phyloP scores from a whole-genome alignment of 352 stramenopile species.

The Pythium chondricola region DNA sequence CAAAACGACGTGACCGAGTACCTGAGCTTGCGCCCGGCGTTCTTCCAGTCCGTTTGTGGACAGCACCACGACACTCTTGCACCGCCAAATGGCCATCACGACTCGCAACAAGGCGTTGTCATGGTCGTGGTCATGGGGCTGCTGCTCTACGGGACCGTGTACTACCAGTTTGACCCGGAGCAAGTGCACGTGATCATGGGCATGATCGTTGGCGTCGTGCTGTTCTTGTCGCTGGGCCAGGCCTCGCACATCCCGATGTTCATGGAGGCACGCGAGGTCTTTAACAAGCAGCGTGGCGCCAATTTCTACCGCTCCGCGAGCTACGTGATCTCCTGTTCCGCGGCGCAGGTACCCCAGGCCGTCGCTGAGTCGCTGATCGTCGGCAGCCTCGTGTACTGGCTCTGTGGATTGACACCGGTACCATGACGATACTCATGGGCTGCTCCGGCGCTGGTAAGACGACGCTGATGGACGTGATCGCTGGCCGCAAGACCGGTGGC shows the following conservation, averaged over 20 bases:
- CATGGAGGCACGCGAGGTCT: conserved; percentile 33
- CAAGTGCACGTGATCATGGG: conserved; percentile 26
- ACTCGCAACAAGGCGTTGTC: conserved; percentile 20
- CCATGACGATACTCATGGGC: conserved; percentile 79
- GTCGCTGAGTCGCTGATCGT: conserved; percentile 46
- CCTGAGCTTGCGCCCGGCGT: background rate
- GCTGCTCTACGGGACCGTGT: conserved; percentile 20
- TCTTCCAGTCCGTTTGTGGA: conserved; percentile 1
- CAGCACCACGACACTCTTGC: background rate
- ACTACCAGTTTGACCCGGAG: conserved; percentile 16
- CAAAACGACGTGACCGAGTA: background rate
- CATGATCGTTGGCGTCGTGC: conserved; percentile 50
- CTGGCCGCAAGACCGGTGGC: conserved; percentile 73
- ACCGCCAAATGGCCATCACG: conserved; percentile 39
- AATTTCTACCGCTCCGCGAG: conserved; percentile 62
- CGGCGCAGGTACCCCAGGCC: conserved; percentile 17
- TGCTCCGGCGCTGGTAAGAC: conserved; percentile 52
- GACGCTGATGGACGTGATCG: conserved; percentile 87
- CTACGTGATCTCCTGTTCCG: conserved; percentile 34
- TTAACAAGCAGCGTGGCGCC: conserved; percentile 54
- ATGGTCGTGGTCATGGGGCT: conserved; percentile 23
- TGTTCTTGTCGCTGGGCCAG: conserved; percentile 51
- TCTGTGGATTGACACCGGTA: conserved; percentile 55
- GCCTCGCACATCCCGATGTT: conserved; percentile 52
- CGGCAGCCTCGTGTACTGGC: conserved; percentile 60